These are phyloP conservation scores for Cladobotryum mycophilum DNA, from an alignment of 2,329 filamentous ascomycete genomes.

Conservation along the genomic window DNA sequence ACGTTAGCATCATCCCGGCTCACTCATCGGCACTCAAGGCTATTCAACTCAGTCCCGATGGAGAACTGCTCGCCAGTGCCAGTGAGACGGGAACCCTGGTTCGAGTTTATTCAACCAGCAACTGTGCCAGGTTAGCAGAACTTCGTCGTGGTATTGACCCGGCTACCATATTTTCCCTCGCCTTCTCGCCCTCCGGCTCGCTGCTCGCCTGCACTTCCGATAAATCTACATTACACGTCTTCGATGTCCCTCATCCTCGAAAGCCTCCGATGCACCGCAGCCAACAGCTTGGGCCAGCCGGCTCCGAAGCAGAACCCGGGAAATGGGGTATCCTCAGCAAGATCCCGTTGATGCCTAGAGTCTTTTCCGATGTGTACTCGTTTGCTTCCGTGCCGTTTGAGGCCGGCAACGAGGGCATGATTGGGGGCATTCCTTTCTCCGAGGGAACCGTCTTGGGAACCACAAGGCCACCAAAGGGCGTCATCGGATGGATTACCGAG, in stretches of 20 bases:
- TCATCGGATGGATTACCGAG: conserved; percentile 79
- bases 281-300: conserved; percentile 22
- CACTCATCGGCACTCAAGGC: conserved; percentile 75
- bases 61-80: conserved; percentile 77
- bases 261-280: conserved; percentile 30
- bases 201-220: conserved; percentile 90
- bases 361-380: conserved; percentile 87
- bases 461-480: conserved; percentile 65
- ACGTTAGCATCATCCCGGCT: conserved; percentile 89
- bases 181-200: conserved; percentile 74
- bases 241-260: conserved; percentile 65
- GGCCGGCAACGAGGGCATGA: conserved; percentile 64
- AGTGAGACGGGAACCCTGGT: conserved; percentile 88
- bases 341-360: conserved; percentile 74
- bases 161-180: conserved; percentile 79
- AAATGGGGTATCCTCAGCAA: conserved; percentile 84
- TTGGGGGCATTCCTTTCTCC: conserved; percentile 37
- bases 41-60: conserved; percentile 72
- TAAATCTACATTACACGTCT: conserved; percentile 92
- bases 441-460: conserved; percentile 44
- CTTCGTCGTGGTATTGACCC: conserved; percentile 83
- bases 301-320: conserved; percentile 46
- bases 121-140: conserved; percentile 75
- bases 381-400: conserved; percentile 77
- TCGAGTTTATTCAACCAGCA: conserved; percentile 75